Evolutionary conservation across 139 green algal genomes (phyloP).

Genomic region (Volvox africanus): DNA sequence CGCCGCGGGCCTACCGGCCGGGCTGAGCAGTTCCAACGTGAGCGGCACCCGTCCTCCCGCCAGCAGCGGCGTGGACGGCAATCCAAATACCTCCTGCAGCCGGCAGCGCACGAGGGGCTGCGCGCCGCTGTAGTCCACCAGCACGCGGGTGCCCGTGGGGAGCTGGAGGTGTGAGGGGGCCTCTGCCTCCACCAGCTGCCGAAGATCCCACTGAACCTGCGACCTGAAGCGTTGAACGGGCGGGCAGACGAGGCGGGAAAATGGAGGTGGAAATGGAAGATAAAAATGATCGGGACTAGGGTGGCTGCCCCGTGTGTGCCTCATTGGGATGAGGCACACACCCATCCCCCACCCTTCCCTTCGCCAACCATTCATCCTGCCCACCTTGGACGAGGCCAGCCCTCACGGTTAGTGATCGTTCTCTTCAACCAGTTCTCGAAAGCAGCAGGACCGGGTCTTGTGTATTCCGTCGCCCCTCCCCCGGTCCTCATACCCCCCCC

Average conservation of each 20-base stretch:
- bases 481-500: not conserved
- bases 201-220: slow-evolving; percentile 50
- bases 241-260: not conserved
- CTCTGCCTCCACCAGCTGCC: slow-evolving; percentile 53
- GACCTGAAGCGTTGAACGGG: not conserved
- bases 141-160: slow-evolving; percentile 50
- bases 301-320: too few species aligned
- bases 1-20: slow-evolving; percentile 58
- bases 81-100: slow-evolving; percentile 71
- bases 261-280: too few species aligned
- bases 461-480: too few species aligned
- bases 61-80: slow-evolving; percentile 60
- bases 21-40: slow-evolving; percentile 68
- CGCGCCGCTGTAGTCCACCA: slow-evolving; percentile 58
- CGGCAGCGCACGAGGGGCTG: slow-evolving; percentile 38
- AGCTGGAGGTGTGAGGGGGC: slow-evolving; percentile 60
- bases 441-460: too few species aligned
- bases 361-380: too few species aligned
- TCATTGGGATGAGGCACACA: too few species aligned
- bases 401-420: too few species aligned
- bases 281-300: too few species aligned
- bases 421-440: too few species aligned
- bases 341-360: too few species aligned
- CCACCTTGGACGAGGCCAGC: too few species aligned
- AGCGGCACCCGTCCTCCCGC: slow-evolving; percentile 57